Evolutionary conservation across 345 rosid species (phyloP), one percentile per base, ranked within the genome.

Genomic region (Aquilaria sinensis): DNA sequence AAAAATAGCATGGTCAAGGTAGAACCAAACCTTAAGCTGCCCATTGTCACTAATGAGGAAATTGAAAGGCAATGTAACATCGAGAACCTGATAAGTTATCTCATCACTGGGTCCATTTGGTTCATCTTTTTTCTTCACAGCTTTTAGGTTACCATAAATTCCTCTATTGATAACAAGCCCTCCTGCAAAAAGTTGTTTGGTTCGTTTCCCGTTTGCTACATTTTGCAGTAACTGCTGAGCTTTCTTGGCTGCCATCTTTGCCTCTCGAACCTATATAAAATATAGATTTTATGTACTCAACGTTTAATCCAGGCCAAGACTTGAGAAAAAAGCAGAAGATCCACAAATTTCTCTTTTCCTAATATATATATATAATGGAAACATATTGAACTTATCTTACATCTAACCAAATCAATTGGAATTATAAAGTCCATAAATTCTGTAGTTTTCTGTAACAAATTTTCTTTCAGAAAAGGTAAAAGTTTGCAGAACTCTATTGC

Each of bases 41-140:
- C 96, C 96, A 14, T 88, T 71, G 67, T 91, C 96, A 52, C 71
- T 87, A 66, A 95, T 83, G 13, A 89, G 85, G 79, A 95, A 95
- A 83, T 89, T 95, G 60, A 91, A 84, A 61, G 96, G 90, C 67
- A 85, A 52, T 50, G 99, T 84, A 70, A 91, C 98, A 72, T 95
- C 94, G 12, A 84, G 72, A 31, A 84, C 75, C 70, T 80, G 82
- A 0, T 86, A 81, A 70, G 76, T 75, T 51, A 60, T 63, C 63
- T 78, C 87, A 23, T 74, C 74, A 58, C 57, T 57, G 46, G 12
- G 57, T 59, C 54, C 80, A 53, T 70, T 64, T 62, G 61, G 56
- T 70, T 75, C 80, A n/a, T 75, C 67, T 61, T 71, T 61, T 75
- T 64, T 87, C 73, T 75, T 80, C 66, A 81, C 64, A 52, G 83